Evolutionary conservation across 83 land plant species (phyloP), one percentile per base, ranked within the genome.

Genomic region (Diphasiastrum complanatum): DNA sequence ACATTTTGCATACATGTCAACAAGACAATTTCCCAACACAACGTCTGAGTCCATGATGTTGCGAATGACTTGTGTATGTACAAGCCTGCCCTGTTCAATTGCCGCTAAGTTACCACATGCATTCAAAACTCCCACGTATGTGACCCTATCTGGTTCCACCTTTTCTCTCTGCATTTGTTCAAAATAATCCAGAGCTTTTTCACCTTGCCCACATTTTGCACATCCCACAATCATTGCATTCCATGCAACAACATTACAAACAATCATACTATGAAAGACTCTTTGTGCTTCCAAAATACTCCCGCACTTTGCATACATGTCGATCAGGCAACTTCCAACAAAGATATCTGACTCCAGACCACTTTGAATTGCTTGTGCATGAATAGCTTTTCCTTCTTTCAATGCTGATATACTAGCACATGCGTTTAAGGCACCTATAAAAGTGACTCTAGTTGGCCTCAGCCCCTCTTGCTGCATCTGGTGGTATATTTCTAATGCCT

Each of bases 321-420:
- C 60, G 18, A 61, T 45, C 29, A 61, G 30, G 18, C 4, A 12
- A 47, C 25, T 61, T 2, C 16, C 64, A 11, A 27, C 24, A 45
- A 6, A 6, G 22, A 45, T 1, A 45, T 61, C 55, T 20, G 36
- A 43, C 30, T 40, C 19, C 23, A 61, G 16, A n/a, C 55, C 55
- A 14, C 45, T 40, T 30, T 12, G 27, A 24, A 61, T 27, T 16
- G 45, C 33, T 24, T 25, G 36, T 0, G 38, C 64, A 61, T 61
- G 64, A 27, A 61, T 61, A 31, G 32, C 26, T 45, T 45, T 61
- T n/a, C 64, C 64, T 0, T 61, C 27, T 19, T 43, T 5, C 45
- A 61, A 27, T 23, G 24, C 55, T 25, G 22, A 51, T 26, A 27
- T 3, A 61, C 4, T 26, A 14, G 16, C 12, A 27, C 64, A 61